Conservation (phyloP, 2,329 filamentous ascomycete genomes). For the Penicillium thymicola region DNA sequence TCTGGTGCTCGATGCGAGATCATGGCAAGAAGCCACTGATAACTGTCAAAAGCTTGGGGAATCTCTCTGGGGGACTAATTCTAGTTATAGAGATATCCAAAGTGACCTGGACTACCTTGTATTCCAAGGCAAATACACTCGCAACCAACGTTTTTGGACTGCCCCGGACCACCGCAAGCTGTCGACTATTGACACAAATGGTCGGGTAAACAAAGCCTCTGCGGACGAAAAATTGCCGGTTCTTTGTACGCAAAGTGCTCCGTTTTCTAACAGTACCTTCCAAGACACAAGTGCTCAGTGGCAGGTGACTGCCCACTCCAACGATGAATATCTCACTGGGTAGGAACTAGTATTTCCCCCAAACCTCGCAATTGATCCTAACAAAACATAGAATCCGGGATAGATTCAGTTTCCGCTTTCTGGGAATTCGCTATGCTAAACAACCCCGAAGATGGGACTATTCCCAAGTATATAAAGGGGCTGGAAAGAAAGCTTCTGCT, state of each 20-base stretch:
- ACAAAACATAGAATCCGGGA: slow-evolving; percentile 45
- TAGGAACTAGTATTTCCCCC: not conserved
- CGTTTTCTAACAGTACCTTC: slow-evolving; percentile 8
- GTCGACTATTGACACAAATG: slow-evolving; percentile 12
- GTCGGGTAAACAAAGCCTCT: slow-evolving; percentile 8
- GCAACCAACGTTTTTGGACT: slow-evolving; percentile 15
- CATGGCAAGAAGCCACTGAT: slow-evolving; percentile 12
- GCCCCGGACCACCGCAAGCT: slow-evolving; percentile 1
- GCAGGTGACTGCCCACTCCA: slow-evolving; percentile 17
- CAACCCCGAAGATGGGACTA: slow-evolving; percentile 45
- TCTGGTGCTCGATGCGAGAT: slow-evolving; percentile 16
- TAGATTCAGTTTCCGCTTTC: slow-evolving; percentile 51
- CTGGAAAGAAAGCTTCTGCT: slow-evolving; percentile 47
- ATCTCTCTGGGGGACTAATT: slow-evolving; percentile 10
- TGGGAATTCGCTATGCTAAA: slow-evolving; percentile 47
- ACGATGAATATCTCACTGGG: slow-evolving; percentile 20
- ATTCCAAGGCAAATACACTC: slow-evolving; percentile 8
- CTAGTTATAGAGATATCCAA: slow-evolving; percentile 1
- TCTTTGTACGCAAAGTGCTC: slow-evolving; percentile 19
- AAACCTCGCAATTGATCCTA: not conserved
- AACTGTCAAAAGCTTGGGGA: slow-evolving; percentile 17
- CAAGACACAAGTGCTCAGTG: slow-evolving; percentile 15
- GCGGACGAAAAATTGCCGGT: slow-evolving; percentile 12
- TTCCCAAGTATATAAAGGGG: slow-evolving; percentile 46
- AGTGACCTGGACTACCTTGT: slow-evolving; percentile 15